phyloP scores from a whole-genome alignment of 768 basidiomycete species.

The Mycena amicta region DNA sequence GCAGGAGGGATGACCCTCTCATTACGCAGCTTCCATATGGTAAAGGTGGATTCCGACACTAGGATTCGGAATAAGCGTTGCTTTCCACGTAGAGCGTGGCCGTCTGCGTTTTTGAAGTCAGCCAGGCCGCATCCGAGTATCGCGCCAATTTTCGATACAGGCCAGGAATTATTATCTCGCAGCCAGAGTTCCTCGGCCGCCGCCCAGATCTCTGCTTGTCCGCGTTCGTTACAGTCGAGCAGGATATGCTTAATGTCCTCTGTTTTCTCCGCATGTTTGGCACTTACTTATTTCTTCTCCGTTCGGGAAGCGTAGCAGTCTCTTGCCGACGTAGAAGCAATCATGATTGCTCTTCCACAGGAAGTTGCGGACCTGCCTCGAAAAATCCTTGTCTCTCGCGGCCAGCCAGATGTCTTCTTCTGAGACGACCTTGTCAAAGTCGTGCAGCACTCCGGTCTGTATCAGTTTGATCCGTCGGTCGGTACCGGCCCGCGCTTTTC shows the following conservation, averaged over 20 bases:
- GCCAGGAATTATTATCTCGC: not conserved
- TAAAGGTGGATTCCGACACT: conserved; percentile 1
- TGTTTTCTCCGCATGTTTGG: not conserved
- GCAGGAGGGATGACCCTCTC: not conserved
- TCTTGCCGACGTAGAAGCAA: conserved; percentile 16
- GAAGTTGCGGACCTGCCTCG: not conserved
- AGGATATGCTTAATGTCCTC: conserved; percentile 20
- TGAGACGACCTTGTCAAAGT: not conserved
- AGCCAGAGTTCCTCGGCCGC: conserved; percentile 7
- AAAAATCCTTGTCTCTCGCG: not conserved
- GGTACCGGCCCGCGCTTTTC: not conserved
- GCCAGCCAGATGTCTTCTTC: not conserved
- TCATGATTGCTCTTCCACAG: conserved; percentile 18
- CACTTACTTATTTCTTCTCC: conserved; percentile 5
- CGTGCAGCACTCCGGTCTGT: not conserved
- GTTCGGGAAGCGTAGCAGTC: conserved; percentile 7
- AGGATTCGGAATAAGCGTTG: not conserved
- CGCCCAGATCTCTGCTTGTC: conserved; percentile 10
- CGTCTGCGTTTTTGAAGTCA: not conserved
- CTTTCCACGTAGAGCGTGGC: not conserved
- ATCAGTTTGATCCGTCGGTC: not conserved
- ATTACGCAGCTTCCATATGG: conserved; percentile 13
- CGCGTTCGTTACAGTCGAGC: conserved; percentile 8
- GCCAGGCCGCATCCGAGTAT: not conserved
- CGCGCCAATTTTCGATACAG: not conserved